Evolutionary conservation across 148 eudicot genomes (phyloP).

Genomic region (Fallopia convolvulus): DNA sequence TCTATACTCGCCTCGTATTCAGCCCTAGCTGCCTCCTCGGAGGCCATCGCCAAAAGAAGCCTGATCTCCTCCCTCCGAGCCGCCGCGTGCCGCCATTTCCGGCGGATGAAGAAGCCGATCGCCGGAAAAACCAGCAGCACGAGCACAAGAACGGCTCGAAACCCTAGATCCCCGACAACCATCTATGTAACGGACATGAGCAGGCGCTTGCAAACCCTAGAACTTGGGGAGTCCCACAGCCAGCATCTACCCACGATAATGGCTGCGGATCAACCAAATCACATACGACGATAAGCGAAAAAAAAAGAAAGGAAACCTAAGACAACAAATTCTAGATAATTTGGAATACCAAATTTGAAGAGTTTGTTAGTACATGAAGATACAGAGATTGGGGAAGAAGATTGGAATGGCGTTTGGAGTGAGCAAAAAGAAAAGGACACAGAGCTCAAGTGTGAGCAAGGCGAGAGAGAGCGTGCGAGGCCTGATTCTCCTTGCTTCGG

Average conservation of each 20-base stretch:
- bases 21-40: constrained; percentile 63
- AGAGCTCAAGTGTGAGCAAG: neutral
- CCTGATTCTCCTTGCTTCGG: neutral
- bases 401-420: constrained; percentile 23
- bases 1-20: constrained; percentile 47
- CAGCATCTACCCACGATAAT: neutral
- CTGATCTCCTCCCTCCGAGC: constrained; percentile 63
- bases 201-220: constrained; percentile 26
- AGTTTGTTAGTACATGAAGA: constrained; percentile 5
- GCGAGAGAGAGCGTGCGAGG: constrained; percentile 5
- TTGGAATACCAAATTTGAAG: neutral
- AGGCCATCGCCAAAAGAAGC: constrained; percentile 49
- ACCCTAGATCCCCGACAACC: constrained; percentile 63
- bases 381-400: constrained; percentile 8
- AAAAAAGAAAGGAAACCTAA: neutral
- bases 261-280: constrained; percentile 2
- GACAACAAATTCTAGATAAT: neutral
- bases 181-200: constrained; percentile 11
- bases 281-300: neutral
- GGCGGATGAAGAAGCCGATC: constrained; percentile 36
- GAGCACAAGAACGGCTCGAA: constrained; percentile 30
- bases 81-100: constrained; percentile 56
- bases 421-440: constrained; percentile 13
- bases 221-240: neutral
- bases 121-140: constrained; percentile 25